phyloP scores from a whole-genome alignment of 768 basidiomycete species.

The Rhodosporidiobolus sp. region DNA sequence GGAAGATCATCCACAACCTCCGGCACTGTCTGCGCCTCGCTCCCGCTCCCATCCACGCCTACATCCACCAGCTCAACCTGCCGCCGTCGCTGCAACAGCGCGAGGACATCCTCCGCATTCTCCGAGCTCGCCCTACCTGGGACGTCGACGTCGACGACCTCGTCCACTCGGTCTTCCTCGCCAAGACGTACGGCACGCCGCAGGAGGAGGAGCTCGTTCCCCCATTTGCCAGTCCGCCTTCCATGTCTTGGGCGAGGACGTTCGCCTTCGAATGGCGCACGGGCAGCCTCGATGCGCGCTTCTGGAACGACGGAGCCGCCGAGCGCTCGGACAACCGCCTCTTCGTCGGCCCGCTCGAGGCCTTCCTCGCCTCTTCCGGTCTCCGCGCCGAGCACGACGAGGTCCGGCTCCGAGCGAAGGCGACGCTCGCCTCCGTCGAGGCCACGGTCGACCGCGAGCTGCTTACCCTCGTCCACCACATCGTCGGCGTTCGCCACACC shows the following conservation, averaged over 20 bases:
- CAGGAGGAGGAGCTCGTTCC: constrained; percentile 16
- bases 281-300: constrained; percentile 1
- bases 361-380: not conserved
- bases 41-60: constrained; percentile 42
- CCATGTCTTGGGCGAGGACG: constrained; percentile 2
- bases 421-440: constrained; percentile 1
- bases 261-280: constrained; percentile 4
- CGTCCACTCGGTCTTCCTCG: constrained; percentile 8
- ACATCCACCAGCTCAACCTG: not conserved
- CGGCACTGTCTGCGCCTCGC: constrained; percentile 62
- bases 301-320: not conserved
- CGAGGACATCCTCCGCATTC: not conserved
- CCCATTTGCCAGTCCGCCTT: not conserved
- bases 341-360: constrained; percentile 13
- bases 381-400: not conserved
- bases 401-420: not conserved
- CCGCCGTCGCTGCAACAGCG: not conserved
- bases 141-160: constrained; percentile 30
- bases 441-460: constrained; percentile 31
- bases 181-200: not conserved
- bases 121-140: constrained; percentile 22
- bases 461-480: constrained; percentile 36
- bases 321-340: constrained; percentile 7
- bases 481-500: constrained; percentile 26
- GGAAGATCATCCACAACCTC: constrained; percentile 75